These are phyloP conservation scores for Spizellomyces punctatus DNA, from an alignment of 192 early-diverging fungal genomes.

Conservation along the genomic window DNA sequence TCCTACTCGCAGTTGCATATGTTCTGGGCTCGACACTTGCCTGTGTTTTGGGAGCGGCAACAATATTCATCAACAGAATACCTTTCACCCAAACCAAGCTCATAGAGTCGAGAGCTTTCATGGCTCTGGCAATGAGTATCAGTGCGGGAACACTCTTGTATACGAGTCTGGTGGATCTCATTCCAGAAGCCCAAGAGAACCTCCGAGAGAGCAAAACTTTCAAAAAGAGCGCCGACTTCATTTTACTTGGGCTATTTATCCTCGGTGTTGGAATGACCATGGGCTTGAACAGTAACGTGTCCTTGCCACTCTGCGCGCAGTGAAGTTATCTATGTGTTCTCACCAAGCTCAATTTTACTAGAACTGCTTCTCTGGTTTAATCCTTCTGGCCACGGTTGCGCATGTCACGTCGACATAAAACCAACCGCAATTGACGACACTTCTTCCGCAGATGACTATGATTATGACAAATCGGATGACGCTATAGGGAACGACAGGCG, in stretches of 20 bases:
- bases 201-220: neutral
- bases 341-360: neutral
- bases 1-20: conserved; percentile 2
- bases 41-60: conserved; percentile 15
- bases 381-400: conserved; percentile 9
- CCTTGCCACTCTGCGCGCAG: neutral
- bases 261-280: neutral
- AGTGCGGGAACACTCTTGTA: conserved; percentile 16
- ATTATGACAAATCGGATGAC: too few species aligned
- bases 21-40: conserved; percentile 14
- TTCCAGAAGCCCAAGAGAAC: conserved; percentile 15
- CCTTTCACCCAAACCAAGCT: conserved; percentile 7
- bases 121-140: conserved; percentile 14
- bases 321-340: neutral
- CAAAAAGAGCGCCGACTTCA: neutral
- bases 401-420: conserved; percentile 12
- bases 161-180: conserved; percentile 15
- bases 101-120: conserved; percentile 1
- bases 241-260: conserved; percentile 2
- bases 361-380: conserved; percentile 9
- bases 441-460: too few species aligned
- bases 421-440: too few species aligned
- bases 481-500: too few species aligned
- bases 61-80: conserved; percentile 1
- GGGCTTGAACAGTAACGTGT: conserved; percentile 6